Evolutionary conservation across 306 rosid genomes (phyloP).

Genomic region (Datisca glomerata): DNA sequence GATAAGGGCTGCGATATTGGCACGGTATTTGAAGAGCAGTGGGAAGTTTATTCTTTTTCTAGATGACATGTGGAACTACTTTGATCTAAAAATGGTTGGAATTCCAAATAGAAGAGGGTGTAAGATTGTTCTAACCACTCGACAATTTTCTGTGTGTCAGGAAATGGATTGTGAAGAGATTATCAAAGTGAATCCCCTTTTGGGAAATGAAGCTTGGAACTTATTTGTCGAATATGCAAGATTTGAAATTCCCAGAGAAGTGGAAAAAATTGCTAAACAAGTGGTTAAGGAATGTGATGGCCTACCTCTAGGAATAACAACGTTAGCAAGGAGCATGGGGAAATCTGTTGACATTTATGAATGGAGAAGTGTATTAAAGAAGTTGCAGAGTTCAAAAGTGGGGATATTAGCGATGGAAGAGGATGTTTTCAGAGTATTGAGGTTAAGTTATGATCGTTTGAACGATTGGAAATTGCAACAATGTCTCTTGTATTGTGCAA

Average conservation of each 20-base stretch:
- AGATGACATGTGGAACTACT: constrained; percentile 22
- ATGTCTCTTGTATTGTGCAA: constrained; percentile 14
- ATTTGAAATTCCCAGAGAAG: neutral
- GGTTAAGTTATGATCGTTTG: too few species aligned
- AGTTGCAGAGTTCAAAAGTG: too few species aligned
- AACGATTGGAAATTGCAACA: too few species aligned
- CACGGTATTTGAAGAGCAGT: neutral
- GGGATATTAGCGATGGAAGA: too few species aligned
- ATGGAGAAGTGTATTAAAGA: constrained; percentile 1
- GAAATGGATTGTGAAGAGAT: constrained; percentile 4
- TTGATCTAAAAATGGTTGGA: constrained; percentile 16
- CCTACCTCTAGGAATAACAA: neutral
- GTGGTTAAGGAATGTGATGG: neutral
- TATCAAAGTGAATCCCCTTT: neutral
- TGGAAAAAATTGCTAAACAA: neutral
- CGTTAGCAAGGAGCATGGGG: constrained; percentile 7
- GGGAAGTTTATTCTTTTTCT: constrained; percentile 15
- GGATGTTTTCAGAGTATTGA: too few species aligned
- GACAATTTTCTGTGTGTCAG: constrained; percentile 5
- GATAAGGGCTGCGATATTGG: neutral
- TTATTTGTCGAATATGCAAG: constrained; percentile 12
- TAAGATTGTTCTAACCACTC: constrained; percentile 19
- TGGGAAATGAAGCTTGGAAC: neutral
- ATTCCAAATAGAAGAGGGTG: constrained; percentile 6
- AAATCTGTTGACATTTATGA: neutral